phyloP scores from a whole-genome alignment of 768 basidiomycete species.

The Naganishia onofrii region DNA sequence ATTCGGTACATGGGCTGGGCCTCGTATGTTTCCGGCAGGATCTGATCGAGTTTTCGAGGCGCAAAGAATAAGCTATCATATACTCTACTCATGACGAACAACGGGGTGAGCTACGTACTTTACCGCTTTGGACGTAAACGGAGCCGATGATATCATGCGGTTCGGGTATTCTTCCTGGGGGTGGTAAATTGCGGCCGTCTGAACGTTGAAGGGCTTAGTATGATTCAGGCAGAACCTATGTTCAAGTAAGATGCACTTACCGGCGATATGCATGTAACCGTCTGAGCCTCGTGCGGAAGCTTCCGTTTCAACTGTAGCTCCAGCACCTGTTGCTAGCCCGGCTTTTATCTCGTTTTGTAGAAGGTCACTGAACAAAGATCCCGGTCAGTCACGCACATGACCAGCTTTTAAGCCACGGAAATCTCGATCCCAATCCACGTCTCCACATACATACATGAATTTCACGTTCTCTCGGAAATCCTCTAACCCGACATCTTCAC shows the following conservation, averaged over 20 bases:
- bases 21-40: constrained; percentile 47
- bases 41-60: too few relatives aligned
- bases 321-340: constrained; percentile 36
- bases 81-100: background rate
- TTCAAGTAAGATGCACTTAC: constrained; percentile 31
- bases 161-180: constrained; percentile 50
- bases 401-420: background rate
- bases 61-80: background rate
- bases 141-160: constrained; percentile 50
- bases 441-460: constrained; percentile 42
- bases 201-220: background rate
- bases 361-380: constrained; percentile 7
- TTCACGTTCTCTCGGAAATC: constrained; percentile 46
- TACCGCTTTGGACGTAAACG: constrained; percentile 48
- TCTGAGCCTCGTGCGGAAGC: constrained; percentile 45
- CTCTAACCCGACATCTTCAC: constrained; percentile 34
- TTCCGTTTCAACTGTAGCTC: constrained; percentile 42
- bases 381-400: background rate
- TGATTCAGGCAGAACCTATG: background rate
- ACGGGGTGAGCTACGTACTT: constrained; percentile 34
- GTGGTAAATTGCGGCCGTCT: constrained; percentile 49
- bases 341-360: constrained; percentile 40
- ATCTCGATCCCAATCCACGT: background rate
- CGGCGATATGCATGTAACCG: constrained; percentile 51
- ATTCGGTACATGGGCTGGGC: constrained; percentile 48